Percentiles rank a stretch among this genome's conserved stretches.
Conservation (phyloP, 78 protist species). For the Speleostelium caveatum region DNA sequence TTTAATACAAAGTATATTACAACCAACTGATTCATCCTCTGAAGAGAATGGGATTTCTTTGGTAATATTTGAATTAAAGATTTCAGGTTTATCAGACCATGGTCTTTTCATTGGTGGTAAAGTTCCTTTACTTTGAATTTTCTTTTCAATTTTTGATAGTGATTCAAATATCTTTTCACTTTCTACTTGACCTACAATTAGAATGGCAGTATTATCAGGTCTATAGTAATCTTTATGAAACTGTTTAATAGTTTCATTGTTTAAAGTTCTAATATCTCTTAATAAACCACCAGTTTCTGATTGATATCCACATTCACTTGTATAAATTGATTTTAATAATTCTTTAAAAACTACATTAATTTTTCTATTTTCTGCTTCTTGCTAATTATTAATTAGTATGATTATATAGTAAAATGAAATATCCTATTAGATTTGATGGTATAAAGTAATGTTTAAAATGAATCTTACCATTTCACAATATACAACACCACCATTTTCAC, state of each 20-base stretch:
- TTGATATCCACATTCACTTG: conserved; percentile 3
- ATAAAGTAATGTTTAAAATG: too few relatives aligned
- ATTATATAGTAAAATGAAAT: too few relatives aligned
- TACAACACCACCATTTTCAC: conserved; percentile 79
- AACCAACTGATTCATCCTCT: conserved; percentile 47
- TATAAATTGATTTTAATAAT: background rate
- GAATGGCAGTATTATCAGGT: conserved; percentile 39
- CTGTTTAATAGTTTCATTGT: conserved; percentile 37
- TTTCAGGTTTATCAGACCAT: background rate
- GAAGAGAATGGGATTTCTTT: conserved; percentile 24
- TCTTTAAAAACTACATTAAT: background rate
- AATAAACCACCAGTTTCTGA: conserved; percentile 73
- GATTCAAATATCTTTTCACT: conserved; percentile 14
- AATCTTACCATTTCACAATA: conserved; percentile 85
- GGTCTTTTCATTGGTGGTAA: conserved; percentile 31
- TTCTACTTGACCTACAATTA: conserved; percentile 56
- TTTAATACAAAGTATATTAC: background rate
- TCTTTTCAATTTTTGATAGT: conserved; percentile 21
- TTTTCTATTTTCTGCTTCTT: conserved; percentile 41
- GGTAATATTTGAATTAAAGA: background rate
- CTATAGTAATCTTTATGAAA: conserved; percentile 67
- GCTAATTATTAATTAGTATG: background rate
- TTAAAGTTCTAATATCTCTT: conserved; percentile 25
- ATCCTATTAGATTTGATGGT: too few relatives aligned
- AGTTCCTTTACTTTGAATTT: conserved; percentile 1